Percentiles rank a stretch among this genome's conserved stretches.
phyloP scores from a whole-genome alignment of 2,329 filamentous ascomycete species.

The Trichophyton simii region DNA sequence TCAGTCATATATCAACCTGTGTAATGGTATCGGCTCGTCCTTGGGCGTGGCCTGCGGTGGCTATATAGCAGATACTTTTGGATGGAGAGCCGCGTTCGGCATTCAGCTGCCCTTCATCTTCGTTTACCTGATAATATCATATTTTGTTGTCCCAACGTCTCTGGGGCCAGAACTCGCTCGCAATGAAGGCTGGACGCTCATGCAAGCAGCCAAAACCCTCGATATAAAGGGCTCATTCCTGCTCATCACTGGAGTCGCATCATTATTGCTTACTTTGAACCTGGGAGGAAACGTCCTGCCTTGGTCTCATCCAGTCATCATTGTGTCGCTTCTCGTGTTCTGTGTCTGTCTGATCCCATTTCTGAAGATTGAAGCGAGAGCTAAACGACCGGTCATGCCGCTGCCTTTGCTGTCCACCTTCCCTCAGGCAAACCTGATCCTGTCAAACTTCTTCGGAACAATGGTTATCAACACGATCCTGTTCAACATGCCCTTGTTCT shows the following conservation, averaged over 20 bases:
- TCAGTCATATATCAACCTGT: constrained; percentile 32
- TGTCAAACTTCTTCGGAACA: constrained; percentile 36
- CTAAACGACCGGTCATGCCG: constrained; percentile 40
- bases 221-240: constrained; percentile 39
- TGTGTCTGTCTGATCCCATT: constrained; percentile 23
- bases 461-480: constrained; percentile 45
- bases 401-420: constrained; percentile 35
- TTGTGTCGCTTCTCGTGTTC: constrained; percentile 35
- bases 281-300: constrained; percentile 41
- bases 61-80: constrained; percentile 28
- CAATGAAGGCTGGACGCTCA: constrained; percentile 28
- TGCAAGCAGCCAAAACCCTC: constrained; percentile 36
- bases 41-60: constrained; percentile 30
- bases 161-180: constrained; percentile 36
- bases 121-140: constrained; percentile 13
- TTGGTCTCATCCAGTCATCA: constrained; percentile 40
- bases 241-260: constrained; percentile 35
- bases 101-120: constrained; percentile 41
- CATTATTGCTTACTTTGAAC: constrained; percentile 41
- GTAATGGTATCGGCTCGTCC: constrained; percentile 26
- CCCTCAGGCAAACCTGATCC: constrained; percentile 18
- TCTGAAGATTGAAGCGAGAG: constrained; percentile 18
- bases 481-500: constrained; percentile 63
- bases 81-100: constrained; percentile 34
- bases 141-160: constrained; percentile 30